Base-by-base conservation (phyloP, 1,139 yeast species). In the Meyerozyma sp. region DNA sequence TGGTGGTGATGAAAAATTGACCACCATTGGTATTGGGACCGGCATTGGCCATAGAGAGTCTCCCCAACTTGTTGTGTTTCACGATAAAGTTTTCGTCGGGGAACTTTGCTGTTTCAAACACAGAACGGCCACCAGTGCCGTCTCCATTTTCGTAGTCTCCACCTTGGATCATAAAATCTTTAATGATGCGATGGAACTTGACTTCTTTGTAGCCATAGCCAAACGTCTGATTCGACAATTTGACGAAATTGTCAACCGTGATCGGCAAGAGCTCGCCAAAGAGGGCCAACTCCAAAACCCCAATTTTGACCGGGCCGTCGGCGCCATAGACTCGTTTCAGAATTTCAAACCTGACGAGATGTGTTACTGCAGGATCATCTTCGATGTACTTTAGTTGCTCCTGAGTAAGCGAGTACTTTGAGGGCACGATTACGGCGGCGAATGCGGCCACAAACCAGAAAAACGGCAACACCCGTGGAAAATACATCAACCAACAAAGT, bases 1-100 rank as follows among this genome's bases (percentile, higher is more conserved):
- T 52, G 16, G 65, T 63, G 42, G 70, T 61, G 40, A 72, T 69
- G 57, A 71, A 72, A 40, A 66, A 66, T 48, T 68, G 75, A 8
- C 63, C 68, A 1, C 74, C 73, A 48, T 71, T 72, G 43, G 75
- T 68, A 48, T 70, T 59, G 7, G 66, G 62, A 0, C 75, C 75
- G 2, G 65, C 54, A 52, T 69, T 70, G 40, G 75, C 76, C 76
- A 70, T 70, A 16, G 72, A 62, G 26, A 72, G 45, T 36, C 77
- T 54, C 5, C 77, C 77, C 13, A 50, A 39, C 49, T 68, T 70
- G 48, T 62, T 54, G 53, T 71, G 76, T 36, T 51, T 53, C 13
- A 71, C 34, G 4, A 42, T 44, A 42, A 70, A 70, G 50, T 65
- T 66, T 49, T 72, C 77, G 47, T 71, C 76, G 9, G 58, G 61